Evolutionary conservation across 2,329 filamentous ascomycete genomes (phyloP).

Genomic region (Aspergillus sp.): DNA sequence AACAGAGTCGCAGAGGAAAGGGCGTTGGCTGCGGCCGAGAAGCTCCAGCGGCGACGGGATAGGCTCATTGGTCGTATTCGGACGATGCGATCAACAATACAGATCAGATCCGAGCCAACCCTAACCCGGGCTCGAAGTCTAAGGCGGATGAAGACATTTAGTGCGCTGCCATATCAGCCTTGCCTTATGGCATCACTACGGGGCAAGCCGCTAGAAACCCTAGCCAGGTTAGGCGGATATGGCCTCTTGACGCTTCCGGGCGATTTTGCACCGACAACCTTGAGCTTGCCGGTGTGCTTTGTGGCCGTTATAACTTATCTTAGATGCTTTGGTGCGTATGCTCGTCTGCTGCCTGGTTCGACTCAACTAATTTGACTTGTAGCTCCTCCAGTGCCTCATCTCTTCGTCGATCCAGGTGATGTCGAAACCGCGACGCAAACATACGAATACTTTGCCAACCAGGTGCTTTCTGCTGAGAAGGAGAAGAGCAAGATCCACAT

Average conservation of each 20-base stretch:
- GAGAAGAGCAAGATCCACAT: conserved; percentile 38
- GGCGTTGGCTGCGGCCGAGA: conserved; percentile 2
- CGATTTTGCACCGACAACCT: conserved; percentile 42
- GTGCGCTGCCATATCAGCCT: conserved; percentile 33
- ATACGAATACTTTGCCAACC: conserved; percentile 47
- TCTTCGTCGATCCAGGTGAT: conserved; percentile 44
- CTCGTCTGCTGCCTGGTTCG: conserved; percentile 14
- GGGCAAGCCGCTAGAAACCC: conserved; percentile 44
- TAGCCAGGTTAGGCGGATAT: conserved; percentile 49
- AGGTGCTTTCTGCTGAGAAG: conserved; percentile 43
- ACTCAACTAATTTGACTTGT: conserved; percentile 17
- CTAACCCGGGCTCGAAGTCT: conserved; percentile 29
- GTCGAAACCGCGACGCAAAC: conserved; percentile 38
- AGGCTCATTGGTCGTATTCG: conserved; percentile 37
- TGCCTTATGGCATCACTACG: conserved; percentile 39
- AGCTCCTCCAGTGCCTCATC: conserved; percentile 35
- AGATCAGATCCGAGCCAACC: conserved; percentile 25
- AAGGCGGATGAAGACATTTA: conserved; percentile 47
- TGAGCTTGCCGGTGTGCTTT: conserved; percentile 49
- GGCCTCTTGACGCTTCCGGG: conserved; percentile 42
- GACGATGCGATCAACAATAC: conserved; percentile 40
- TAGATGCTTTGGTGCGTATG: conserved; percentile 38
- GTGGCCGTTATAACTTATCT: conserved; percentile 47
- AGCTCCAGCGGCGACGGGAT: conserved; percentile 23
- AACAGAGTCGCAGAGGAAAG: conserved; percentile 4